Conservation (phyloP, 768 basidiomycete genomes). For the Panaeolus cyanescens region DNA sequence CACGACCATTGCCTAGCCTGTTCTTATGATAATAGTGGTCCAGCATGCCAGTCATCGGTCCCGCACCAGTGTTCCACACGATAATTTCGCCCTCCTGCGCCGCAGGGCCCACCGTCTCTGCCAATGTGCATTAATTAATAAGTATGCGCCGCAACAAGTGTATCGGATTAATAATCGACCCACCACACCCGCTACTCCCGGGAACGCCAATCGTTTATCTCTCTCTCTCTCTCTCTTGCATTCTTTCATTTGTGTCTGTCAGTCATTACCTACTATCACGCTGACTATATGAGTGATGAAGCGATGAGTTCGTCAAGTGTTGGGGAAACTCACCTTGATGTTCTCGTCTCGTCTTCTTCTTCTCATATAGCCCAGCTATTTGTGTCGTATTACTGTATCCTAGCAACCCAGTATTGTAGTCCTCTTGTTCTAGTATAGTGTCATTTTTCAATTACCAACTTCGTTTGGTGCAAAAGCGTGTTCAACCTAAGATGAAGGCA, state of each 20-base stretch:
- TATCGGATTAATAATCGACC: conserved; percentile 2
- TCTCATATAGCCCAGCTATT: not conserved
- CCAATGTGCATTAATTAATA: not conserved
- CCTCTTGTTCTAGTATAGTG: conserved; percentile 1
- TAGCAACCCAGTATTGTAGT: not conserved
- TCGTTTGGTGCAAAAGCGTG: not conserved
- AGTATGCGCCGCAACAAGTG: not conserved
- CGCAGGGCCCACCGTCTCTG: not conserved
- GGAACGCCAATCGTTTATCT: not conserved
- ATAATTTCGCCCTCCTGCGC: conserved; percentile 1
- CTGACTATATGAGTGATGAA: not conserved
- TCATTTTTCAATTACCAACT: not conserved
- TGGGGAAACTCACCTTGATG: not conserved
- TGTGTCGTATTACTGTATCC: not conserved
- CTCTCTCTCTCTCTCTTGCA: not conserved
- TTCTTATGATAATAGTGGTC: not conserved
- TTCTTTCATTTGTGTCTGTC: not conserved
- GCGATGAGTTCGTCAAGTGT: not conserved
- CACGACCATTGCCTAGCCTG: not conserved
- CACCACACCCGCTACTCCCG: not conserved
- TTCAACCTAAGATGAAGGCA: not conserved
- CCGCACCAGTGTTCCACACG: not conserved
- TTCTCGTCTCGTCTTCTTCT: not conserved
- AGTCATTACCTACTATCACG: not conserved
- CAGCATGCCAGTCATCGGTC: not conserved